Base-by-base conservation (phyloP, 768 basidiomycete genomes). In the Pluteus cervinus region DNA sequence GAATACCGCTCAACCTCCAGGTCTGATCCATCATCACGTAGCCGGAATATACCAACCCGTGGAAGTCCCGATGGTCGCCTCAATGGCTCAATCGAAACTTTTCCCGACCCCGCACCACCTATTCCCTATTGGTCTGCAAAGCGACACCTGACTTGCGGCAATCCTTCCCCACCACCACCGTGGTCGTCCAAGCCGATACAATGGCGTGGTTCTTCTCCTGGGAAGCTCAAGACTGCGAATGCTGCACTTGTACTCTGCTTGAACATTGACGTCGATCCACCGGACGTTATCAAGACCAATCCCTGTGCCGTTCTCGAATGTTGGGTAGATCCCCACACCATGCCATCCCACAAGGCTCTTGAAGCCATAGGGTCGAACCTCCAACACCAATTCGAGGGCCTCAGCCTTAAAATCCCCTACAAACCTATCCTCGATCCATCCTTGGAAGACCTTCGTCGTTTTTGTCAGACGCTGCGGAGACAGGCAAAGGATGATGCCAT, bases 251-350 rank as follows among this genome's bases (percentile, higher is more conserved):
- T 94, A 7, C 66, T 98, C 38, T 99, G 96, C 53, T 71, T 99
- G 14, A 97, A 98, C 61, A 90, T 98, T 56, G 93, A 94, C 39
- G 88, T 96, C 31, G 94, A 98, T 54, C 96, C 96, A 12, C 96
- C 96, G 44, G 96, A 99, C 53, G 70, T 97, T 36, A 83, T 98
- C 62, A 99, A 98, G 68, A 97, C 94, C 5, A 85, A 86, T 45
- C 96, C 96, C 1, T 97, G 92, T 49, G 92, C 96, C 0, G 81
- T 85, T 29, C 68, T 96, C 33, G 94, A 98, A 58, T 92, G 90
- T 46, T 99, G 96, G 96, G 85, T 98, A 23, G 93, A 98, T 61
- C 94, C 94, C 4, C 86, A 84, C 46, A 86, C 83, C 12, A 76
- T 96, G 70, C 87, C 91, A 7, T 84, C 89, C 1, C 78, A 85